phyloP scores from a whole-genome alignment of 768 basidiomycete genomes.

The Cystofilobasidium ferigula region DNA sequence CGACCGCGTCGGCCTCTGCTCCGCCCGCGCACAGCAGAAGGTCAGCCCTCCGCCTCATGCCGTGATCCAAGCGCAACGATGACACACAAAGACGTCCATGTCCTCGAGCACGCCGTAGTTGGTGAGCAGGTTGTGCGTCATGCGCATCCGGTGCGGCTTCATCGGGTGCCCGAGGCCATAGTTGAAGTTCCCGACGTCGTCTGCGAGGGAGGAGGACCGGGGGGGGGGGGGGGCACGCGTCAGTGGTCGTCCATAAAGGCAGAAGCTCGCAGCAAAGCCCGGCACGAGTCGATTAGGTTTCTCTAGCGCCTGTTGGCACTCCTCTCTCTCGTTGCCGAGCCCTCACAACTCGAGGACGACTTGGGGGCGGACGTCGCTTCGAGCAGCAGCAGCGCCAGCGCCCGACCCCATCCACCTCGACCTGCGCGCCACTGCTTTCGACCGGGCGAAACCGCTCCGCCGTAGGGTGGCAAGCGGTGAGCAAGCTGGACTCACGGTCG shows the following conservation, averaged over 20 bases:
- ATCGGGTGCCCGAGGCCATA: slow-evolving; percentile 53
- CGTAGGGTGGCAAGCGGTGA: no score
- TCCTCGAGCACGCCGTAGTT: slow-evolving; percentile 88
- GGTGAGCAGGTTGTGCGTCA: slow-evolving; percentile 81
- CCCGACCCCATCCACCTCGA: neutral
- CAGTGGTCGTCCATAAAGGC: neutral
- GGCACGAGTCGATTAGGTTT: no score
- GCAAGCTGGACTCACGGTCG: slow-evolving; percentile 16
- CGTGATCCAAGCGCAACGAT: neutral
- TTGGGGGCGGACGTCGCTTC: no score
- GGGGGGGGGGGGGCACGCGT: neutral
- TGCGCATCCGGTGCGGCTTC: slow-evolving; percentile 90
- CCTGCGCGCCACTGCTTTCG: no score
- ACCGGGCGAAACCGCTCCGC: no score
- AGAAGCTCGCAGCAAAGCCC: neutral
- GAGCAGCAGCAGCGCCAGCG: no score
- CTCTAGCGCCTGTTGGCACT: no score
- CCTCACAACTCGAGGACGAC: no score
- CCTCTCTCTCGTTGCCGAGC: no score
- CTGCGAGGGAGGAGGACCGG: neutral
- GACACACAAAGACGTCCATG: slow-evolving; percentile 78
- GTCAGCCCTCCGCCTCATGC: no score
- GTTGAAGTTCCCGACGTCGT: slow-evolving; percentile 51
- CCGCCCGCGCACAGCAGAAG: no score
- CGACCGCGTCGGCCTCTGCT: slow-evolving; percentile 60